Evolutionary conservation across 345 rosid genomes (phyloP).

Genomic region (Eucalyptus albens): DNA sequence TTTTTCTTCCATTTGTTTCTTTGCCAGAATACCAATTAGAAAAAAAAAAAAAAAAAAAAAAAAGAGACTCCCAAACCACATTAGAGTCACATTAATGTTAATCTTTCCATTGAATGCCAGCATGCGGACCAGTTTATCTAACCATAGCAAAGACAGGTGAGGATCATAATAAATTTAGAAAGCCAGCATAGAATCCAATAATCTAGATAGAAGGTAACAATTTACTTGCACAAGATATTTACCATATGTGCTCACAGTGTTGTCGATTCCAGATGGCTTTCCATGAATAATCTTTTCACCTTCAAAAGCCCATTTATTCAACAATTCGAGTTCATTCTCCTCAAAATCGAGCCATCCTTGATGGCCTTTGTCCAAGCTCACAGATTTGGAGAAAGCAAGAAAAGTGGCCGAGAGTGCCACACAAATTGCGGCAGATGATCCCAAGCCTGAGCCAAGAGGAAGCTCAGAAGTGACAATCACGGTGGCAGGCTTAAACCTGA

Average conservation of each 20-base stretch:
- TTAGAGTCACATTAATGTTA: neutral
- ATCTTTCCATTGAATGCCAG: neutral
- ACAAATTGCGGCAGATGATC: conserved; percentile 84
- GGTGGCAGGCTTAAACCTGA: conserved; percentile 73
- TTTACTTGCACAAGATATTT: neutral
- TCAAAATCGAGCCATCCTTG: conserved; percentile 41
- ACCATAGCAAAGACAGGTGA: neutral
- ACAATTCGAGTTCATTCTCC: conserved; percentile 45
- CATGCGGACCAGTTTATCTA: neutral
- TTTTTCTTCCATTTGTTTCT: neutral
- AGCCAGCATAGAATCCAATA: neutral
- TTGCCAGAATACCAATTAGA: neutral
- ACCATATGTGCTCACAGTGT: conserved; percentile 95
- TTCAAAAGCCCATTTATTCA: conserved; percentile 95
- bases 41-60: neutral
- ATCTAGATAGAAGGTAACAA: neutral
- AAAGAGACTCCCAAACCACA: neutral
- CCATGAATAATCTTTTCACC: conserved; percentile 96
- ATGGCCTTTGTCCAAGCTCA: conserved; percentile 18
- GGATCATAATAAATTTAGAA: neutral
- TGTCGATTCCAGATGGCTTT: conserved; percentile 94
- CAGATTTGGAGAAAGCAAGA: conserved; percentile 34
- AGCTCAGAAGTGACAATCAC: conserved; percentile 67
- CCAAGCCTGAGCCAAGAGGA: conserved; percentile 85
- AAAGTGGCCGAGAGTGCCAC: conserved; percentile 77